Percentiles rank a stretch among this genome's conserved stretches.
Conservation (phyloP, 208 protist species). For the Leishmania arabica region DNA sequence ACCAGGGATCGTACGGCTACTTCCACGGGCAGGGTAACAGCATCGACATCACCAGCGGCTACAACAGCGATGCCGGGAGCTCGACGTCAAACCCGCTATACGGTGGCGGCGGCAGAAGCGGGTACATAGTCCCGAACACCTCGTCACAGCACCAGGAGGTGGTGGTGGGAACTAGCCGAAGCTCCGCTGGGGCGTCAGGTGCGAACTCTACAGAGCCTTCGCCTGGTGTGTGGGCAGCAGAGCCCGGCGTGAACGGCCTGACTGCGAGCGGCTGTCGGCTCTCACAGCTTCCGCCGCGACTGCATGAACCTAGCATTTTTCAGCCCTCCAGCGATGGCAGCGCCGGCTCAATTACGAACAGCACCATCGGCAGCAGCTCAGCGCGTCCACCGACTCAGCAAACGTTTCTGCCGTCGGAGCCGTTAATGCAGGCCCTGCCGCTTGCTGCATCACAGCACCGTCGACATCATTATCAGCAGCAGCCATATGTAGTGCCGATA, state of each 20-base stretch:
- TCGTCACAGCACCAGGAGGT: constrained; percentile 7
- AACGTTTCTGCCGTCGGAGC: constrained; percentile 15
- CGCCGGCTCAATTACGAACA: constrained; percentile 2
- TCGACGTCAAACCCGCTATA: constrained; percentile 20
- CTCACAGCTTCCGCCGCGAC: background rate
- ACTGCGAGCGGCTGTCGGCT: background rate
- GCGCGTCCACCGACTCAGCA: constrained; percentile 14
- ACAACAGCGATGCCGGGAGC: constrained; percentile 48
- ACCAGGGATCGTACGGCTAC: constrained; percentile 42
- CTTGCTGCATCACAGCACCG: background rate
- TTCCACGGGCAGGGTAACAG: constrained; percentile 47
- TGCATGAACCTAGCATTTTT: constrained; percentile 8
- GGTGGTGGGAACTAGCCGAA: background rate
- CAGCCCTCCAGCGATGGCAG: constrained; percentile 21
- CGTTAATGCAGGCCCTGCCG: constrained; percentile 12
- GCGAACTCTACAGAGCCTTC: constrained; percentile 1
- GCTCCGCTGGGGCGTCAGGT: background rate
- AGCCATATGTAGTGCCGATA: constrained; percentile 23
- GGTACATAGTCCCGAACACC: background rate
- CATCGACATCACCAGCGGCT: constrained; percentile 42
- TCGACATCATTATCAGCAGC: constrained; percentile 13
- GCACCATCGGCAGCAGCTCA: constrained; percentile 19
- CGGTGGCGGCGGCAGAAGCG: constrained; percentile 6
- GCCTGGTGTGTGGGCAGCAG: background rate
- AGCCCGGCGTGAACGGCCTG: background rate